Conservation (phyloP, 805 yeast species). For the Lipomyces yamadae region DNA sequence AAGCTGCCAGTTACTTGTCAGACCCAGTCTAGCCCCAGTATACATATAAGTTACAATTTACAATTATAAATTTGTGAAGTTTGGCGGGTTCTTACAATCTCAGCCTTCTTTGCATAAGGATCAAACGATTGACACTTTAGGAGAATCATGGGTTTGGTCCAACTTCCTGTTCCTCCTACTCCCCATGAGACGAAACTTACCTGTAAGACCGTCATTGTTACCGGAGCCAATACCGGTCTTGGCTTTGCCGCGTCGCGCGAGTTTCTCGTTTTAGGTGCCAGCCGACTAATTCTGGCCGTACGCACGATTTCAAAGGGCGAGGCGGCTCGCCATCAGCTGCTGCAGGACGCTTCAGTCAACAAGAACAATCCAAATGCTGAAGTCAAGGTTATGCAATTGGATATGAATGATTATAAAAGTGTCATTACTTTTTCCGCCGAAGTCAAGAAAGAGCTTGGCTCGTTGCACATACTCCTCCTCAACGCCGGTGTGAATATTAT, state of each 20-base stretch:
- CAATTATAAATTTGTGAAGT: too few species aligned
- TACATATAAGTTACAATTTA: too few species aligned
- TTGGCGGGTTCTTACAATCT: too few species aligned
- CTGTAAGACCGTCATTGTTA: conserved; percentile 22
- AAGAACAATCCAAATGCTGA: neutral
- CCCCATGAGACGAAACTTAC: neutral
- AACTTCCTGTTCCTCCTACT: neutral
- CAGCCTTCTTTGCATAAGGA: too few species aligned
- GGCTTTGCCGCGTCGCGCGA: conserved; percentile 24
- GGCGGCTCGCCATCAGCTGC: conserved; percentile 5
- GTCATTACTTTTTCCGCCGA: conserved; percentile 5
- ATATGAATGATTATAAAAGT: conserved; percentile 6
- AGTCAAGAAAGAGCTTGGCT: neutral
- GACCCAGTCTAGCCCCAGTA: too few species aligned
- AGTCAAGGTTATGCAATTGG: conserved; percentile 16
- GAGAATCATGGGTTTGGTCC: neutral
- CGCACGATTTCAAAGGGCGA: conserved; percentile 16
- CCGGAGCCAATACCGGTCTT: conserved; percentile 22
- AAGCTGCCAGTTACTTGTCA: too few species aligned
- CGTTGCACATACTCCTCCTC: neutral
- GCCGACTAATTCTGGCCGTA: conserved; percentile 16
- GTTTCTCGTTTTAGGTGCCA: conserved; percentile 1
- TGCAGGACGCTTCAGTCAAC: neutral
- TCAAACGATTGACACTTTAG: too few species aligned
- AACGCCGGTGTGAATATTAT: neutral